These are phyloP conservation scores for Puccinia novopanici DNA, from an alignment of 1,284 basidiomycete species.

Conservation along the genomic window DNA sequence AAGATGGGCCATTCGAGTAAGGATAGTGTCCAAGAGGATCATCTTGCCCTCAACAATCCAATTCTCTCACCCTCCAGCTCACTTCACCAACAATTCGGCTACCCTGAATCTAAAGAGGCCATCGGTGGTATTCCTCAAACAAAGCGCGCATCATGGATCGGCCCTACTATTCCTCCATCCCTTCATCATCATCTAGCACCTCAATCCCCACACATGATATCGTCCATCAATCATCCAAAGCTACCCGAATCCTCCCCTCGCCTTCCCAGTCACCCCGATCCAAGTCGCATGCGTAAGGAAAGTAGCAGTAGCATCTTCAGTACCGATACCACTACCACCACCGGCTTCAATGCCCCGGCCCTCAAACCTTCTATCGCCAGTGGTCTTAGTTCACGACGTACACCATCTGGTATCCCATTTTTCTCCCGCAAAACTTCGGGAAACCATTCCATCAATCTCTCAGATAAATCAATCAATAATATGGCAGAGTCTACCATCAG, in stretches of 20 bases:
- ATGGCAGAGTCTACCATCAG: conserved; percentile 37
- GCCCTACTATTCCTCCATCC: background rate
- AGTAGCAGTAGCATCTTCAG: conserved; percentile 41
- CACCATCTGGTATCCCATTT: conserved; percentile 92
- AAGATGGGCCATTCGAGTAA: conserved; percentile 25
- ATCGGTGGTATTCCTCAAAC: background rate
- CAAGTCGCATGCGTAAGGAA: conserved; percentile 24
- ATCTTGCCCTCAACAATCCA: background rate
- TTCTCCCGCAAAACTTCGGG: conserved; percentile 70
- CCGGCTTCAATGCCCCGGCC: background rate
- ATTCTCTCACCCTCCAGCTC: background rate
- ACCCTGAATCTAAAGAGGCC: conserved; percentile 16
- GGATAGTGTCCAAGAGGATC: conserved; percentile 30
- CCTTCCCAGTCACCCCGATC: background rate
- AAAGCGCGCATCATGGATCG: conserved; percentile 30
- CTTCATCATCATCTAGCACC: background rate
- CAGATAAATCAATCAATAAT: conserved; percentile 36
- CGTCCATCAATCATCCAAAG: background rate
- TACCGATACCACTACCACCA: conserved; percentile 14
- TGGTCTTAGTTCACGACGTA: too few species aligned
- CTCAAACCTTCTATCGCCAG: conserved; percentile 23
- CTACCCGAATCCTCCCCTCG: background rate
- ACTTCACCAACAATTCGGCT: background rate
- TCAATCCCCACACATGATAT: background rate
- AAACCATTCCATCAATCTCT: conserved; percentile 54